These are phyloP conservation scores for Jimgerdemannia flammicorona DNA, from an alignment of 192 early-diverging fungal genomes.

Conservation along the genomic window DNA sequence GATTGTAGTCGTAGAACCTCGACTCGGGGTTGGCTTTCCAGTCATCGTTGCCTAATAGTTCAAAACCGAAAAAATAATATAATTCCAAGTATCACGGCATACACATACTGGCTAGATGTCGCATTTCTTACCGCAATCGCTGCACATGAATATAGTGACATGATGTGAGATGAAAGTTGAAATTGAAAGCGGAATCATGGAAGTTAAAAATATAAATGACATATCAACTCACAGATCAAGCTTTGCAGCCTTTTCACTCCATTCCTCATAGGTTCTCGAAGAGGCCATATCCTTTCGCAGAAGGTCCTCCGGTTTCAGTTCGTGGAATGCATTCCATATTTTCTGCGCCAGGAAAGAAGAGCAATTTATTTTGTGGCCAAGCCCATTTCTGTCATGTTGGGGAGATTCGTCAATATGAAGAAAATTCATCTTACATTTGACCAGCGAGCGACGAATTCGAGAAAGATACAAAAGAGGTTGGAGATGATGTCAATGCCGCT, in stretches of 20 bases:
- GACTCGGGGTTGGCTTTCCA: slow-evolving; percentile 57
- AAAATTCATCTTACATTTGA: background rate
- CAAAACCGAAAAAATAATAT: slow-evolving; percentile 1
- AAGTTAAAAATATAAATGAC: background rate
- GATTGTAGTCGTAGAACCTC: slow-evolving; percentile 58
- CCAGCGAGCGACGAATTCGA: background rate
- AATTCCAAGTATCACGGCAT: background rate
- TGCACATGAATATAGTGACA: background rate
- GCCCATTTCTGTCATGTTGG: too few species aligned
- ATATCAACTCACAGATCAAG: slow-evolving; percentile 37
- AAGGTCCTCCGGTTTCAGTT: slow-evolving; percentile 36
- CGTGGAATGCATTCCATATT: slow-evolving; percentile 15
- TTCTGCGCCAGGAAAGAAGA: background rate
- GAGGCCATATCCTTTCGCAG: slow-evolving; percentile 38
- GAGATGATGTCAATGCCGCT: background rate
- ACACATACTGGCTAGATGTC: background rate
- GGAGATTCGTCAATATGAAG: background rate
- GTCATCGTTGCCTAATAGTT: slow-evolving; percentile 38
- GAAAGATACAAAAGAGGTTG: background rate
- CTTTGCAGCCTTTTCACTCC: slow-evolving; percentile 41
- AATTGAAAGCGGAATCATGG: background rate
- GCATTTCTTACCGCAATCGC: background rate
- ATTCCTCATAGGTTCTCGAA: slow-evolving; percentile 49
- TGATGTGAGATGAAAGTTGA: slow-evolving; percentile 6
- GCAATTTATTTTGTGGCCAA: too few species aligned